These are phyloP conservation scores for Lachancea cidri DNA, from an alignment of 805 yeast species.

Conservation along the genomic window DNA sequence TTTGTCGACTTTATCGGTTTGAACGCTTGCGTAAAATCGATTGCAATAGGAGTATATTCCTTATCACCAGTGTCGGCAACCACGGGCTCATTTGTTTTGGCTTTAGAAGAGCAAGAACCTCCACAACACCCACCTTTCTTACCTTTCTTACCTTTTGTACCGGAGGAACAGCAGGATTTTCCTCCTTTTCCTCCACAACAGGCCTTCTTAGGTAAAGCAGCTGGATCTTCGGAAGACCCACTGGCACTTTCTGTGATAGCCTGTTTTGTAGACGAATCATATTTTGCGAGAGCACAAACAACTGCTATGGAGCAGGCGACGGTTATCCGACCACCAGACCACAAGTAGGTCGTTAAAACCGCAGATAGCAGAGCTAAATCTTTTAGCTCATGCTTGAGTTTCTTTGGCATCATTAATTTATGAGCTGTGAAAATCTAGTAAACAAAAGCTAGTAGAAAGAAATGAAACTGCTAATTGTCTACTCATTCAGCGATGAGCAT, in stretches of 20 bases:
- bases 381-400: too few relatives aligned
- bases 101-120: slow-evolving; percentile 29
- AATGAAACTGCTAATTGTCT: too few relatives aligned
- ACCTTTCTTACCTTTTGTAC: slow-evolving; percentile 14
- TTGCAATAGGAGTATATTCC: slow-evolving; percentile 34
- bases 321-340: slow-evolving; percentile 36
- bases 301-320: slow-evolving; percentile 28
- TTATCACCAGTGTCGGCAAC: slow-evolving; percentile 5
- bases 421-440: too few relatives aligned
- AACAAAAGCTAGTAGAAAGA: too few relatives aligned
- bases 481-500: not conserved
- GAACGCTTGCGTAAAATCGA: slow-evolving; percentile 39
- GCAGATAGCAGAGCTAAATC: not conserved
- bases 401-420: too few relatives aligned
- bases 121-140: slow-evolving; percentile 33
- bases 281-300: slow-evolving; percentile 22
- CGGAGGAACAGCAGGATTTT: slow-evolving; percentile 11
- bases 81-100: slow-evolving; percentile 9
- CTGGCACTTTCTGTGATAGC: not conserved
- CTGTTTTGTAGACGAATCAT: slow-evolving; percentile 9
- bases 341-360: slow-evolving; percentile 14
- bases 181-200: slow-evolving; percentile 23
- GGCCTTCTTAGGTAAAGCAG: slow-evolving; percentile 14
- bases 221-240: not conserved
- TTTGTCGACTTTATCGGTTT: slow-evolving; percentile 10